Percentiles rank a stretch among this genome's conserved stretches.
Evolutionary conservation across 345 rosid genomes (phyloP).

Genomic region (Carallia pectinifolia): DNA sequence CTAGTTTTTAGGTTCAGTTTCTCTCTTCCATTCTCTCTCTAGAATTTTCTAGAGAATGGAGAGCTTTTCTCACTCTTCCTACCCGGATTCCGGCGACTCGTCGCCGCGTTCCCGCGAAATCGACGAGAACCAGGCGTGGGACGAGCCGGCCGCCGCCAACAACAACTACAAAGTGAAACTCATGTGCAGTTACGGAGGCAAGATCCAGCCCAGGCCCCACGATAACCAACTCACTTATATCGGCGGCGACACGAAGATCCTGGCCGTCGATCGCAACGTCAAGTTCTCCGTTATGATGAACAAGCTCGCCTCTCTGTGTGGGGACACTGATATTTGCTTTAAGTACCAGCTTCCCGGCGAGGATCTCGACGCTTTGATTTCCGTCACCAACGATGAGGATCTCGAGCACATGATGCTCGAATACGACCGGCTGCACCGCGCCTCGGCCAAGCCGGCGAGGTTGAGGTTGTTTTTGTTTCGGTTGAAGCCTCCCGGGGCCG

Average conservation of each 20-base stretch:
- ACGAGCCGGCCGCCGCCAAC: slow-evolving; percentile 30
- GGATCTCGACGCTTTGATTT: slow-evolving; percentile 63
- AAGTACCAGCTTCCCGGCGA: slow-evolving; percentile 74
- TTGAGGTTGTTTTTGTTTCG: slow-evolving; percentile 53
- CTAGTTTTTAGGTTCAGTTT: neutral
- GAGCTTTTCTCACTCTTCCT: slow-evolving; percentile 45
- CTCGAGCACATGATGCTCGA: slow-evolving; percentile 66
- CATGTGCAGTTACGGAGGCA: slow-evolving; percentile 63
- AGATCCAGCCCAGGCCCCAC: slow-evolving; percentile 62
- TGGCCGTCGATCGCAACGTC: slow-evolving; percentile 47
- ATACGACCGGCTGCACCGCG: slow-evolving; percentile 48
- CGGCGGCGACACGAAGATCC: slow-evolving; percentile 68
- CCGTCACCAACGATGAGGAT: slow-evolving; percentile 67
- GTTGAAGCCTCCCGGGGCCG: slow-evolving; percentile 21
- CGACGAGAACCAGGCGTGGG: slow-evolving; percentile 57
- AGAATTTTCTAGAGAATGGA: slow-evolving; percentile 33
- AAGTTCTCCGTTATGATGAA: slow-evolving; percentile 37
- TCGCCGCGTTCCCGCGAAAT: slow-evolving; percentile 43
- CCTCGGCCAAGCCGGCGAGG: slow-evolving; percentile 46
- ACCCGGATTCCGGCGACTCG: slow-evolving; percentile 59
- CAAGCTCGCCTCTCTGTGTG: slow-evolving; percentile 41
- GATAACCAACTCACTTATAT: slow-evolving; percentile 53
- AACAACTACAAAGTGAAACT: slow-evolving; percentile 43
- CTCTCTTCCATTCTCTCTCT: too few relatives aligned
- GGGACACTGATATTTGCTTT: slow-evolving; percentile 34